Conservation (phyloP, 257 asterid species). For the Solanum lycopersicoides region DNA sequence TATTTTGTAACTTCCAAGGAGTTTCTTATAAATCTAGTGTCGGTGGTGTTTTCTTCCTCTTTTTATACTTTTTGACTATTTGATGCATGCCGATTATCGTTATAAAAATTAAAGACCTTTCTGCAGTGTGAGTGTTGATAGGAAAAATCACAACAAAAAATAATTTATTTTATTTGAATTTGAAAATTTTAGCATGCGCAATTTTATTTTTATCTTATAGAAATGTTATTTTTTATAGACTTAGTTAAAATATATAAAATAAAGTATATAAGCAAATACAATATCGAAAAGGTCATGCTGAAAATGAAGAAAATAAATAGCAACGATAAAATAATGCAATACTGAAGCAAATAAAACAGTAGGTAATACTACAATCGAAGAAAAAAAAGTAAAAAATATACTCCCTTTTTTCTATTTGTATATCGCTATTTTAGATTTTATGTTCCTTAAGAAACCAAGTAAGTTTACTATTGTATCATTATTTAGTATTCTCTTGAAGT, state of each 20-base stretch:
- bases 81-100: background rate
- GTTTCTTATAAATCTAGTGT: background rate
- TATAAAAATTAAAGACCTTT: background rate
- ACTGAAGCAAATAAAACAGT: background rate
- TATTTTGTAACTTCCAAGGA: background rate
- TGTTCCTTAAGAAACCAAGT: background rate
- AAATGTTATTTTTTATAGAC: background rate
- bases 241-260: too few relatives aligned
- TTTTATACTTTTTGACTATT: background rate
- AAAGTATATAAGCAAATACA: too few relatives aligned
- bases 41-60: background rate
- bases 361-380: background rate
- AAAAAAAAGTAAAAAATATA: too few relatives aligned
- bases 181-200: background rate
- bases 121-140: background rate
- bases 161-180: too few relatives aligned
- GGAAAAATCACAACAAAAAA: too few relatives aligned
- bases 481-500: background rate
- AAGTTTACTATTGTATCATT: too few relatives aligned
- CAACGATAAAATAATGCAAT: too few relatives aligned
- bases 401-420: background rate
- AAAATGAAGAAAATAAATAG: too few relatives aligned
- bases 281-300: background rate
- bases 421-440: too few relatives aligned
- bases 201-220: too few relatives aligned